phyloP scores from a whole-genome alignment of 192 early-diverging fungal genomes.

The Gonapodya prolifera region DNA sequence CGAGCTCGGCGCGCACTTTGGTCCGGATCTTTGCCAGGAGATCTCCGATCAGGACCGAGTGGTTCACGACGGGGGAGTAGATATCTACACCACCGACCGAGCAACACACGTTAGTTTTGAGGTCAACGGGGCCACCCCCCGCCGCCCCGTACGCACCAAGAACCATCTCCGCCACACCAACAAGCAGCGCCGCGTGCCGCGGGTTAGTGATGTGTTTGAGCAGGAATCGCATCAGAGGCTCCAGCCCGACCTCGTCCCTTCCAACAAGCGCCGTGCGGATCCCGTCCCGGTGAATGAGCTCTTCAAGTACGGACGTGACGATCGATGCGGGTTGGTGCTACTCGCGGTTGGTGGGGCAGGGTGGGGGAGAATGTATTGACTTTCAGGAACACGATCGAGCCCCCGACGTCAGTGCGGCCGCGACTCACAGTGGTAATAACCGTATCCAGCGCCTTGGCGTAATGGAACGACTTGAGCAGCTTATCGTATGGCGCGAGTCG shows the following conservation, averaged over 20 bases:
- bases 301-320: constrained; percentile 70
- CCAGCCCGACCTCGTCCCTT: constrained; percentile 75
- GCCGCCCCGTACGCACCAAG: constrained; percentile 34
- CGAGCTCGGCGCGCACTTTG: constrained; percentile 72
- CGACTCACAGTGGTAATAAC: constrained; percentile 50
- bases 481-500: constrained; percentile 69
- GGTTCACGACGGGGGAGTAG: constrained; percentile 64
- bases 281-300: constrained; percentile 77
- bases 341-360: too few species aligned
- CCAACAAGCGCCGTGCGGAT: constrained; percentile 66
- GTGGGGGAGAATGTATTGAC: constrained; percentile 8
- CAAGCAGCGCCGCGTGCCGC: constrained; percentile 56
- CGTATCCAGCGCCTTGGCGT: constrained; percentile 78
- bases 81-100: constrained; percentile 40
- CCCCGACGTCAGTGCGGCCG: neutral
- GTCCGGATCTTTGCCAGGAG: constrained; percentile 55
- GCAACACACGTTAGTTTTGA: neutral
- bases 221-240: constrained; percentile 73
- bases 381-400: neutral
- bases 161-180: constrained; percentile 64
- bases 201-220: constrained; percentile 69
- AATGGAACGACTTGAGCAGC: constrained; percentile 72
- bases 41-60: constrained; percentile 64
- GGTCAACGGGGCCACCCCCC: neutral
- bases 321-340: too few species aligned